A percentile compares a stretch with the other conserved stretches of the same genome.
Evolutionary conservation across 805 yeast species (phyloP).

Genomic region (Teunomyces panamensis): DNA sequence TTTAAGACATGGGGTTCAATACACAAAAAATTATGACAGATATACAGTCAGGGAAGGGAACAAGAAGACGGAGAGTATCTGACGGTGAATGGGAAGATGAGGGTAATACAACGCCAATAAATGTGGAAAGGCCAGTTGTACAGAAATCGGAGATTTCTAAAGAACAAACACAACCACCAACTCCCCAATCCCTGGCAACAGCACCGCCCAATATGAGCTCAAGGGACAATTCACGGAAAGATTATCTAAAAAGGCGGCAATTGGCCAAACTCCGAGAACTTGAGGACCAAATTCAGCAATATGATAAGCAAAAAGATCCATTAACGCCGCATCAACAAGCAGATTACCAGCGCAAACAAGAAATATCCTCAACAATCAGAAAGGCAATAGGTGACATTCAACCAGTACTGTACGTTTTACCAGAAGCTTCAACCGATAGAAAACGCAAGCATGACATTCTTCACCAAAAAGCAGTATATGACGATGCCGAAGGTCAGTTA

Average conservation of each 20-base stretch:
- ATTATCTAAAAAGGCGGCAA: slow-evolving; percentile 21
- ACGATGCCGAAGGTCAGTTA: slow-evolving; percentile 13
- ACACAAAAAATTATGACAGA: not conserved
- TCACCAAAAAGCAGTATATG: slow-evolving; percentile 30
- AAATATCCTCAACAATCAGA: slow-evolving; percentile 15
- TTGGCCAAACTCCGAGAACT: slow-evolving; percentile 13
- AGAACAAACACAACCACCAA: not conserved
- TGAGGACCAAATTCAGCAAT: slow-evolving; percentile 11
- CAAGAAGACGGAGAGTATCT: slow-evolving; percentile 6
- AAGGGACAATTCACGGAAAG: slow-evolving; percentile 14
- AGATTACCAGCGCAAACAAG: slow-evolving; percentile 17
- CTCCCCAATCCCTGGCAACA: not conserved
- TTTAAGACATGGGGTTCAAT: not conserved
- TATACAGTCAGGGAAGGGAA: slow-evolving; percentile 7
- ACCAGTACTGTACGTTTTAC: slow-evolving; percentile 3
- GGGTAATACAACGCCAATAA: not conserved
- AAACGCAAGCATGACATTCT: slow-evolving; percentile 54
- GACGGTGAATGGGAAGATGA: slow-evolving; percentile 8
- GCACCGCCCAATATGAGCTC: not conserved
- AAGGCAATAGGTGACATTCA: slow-evolving; percentile 5
- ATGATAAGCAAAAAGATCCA: slow-evolving; percentile 1
- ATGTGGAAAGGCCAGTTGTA: no score
- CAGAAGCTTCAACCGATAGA: slow-evolving; percentile 21
- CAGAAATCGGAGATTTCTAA: no score
- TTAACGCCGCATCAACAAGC: slow-evolving; percentile 9